These are phyloP conservation scores for Fistulifera pelliculosa DNA, from an alignment of 108 stramenopile genomes.

Conservation along the genomic window DNA sequence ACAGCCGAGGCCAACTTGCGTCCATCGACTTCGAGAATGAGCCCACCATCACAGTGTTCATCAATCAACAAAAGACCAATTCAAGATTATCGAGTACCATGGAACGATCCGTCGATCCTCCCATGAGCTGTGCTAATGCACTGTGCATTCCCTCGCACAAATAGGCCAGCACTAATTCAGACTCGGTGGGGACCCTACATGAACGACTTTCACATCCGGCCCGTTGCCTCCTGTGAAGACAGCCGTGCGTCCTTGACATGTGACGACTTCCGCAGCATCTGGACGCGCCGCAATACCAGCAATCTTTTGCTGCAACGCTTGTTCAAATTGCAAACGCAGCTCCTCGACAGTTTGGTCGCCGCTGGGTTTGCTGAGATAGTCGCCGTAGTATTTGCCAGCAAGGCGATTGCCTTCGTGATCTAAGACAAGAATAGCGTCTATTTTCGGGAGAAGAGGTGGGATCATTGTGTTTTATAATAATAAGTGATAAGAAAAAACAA, in stretches of 20 bases:
- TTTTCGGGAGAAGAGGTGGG: conserved; percentile 75
- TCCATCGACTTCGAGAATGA: conserved; percentile 76
- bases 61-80: conserved; percentile 81
- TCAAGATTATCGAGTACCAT: conserved; percentile 86
- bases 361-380: conserved; percentile 39
- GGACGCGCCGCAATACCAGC: conserved; percentile 56
- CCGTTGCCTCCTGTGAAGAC: conserved; percentile 59
- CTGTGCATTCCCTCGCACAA: conserved; percentile 83
- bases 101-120: conserved; percentile 66
- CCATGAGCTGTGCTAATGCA: conserved; percentile 71
- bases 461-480: conserved; percentile 1
- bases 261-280: conserved; percentile 82
- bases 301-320: conserved; percentile 69
- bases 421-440: conserved; percentile 81
- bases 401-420: conserved; percentile 79
- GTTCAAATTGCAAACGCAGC: conserved; percentile 51
- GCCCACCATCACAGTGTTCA: conserved; percentile 82
- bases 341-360: conserved; percentile 48
- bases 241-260: conserved; percentile 58
- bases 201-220: conserved; percentile 68
- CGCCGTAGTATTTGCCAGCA: conserved; percentile 82
- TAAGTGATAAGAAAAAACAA: too few relatives aligned
- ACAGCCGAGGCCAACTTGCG: conserved; percentile 64
- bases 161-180: conserved; percentile 70
- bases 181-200: conserved; percentile 72